Conservation (phyloP, 257 asterid species). For the Nicotiana noctiflora region DNA sequence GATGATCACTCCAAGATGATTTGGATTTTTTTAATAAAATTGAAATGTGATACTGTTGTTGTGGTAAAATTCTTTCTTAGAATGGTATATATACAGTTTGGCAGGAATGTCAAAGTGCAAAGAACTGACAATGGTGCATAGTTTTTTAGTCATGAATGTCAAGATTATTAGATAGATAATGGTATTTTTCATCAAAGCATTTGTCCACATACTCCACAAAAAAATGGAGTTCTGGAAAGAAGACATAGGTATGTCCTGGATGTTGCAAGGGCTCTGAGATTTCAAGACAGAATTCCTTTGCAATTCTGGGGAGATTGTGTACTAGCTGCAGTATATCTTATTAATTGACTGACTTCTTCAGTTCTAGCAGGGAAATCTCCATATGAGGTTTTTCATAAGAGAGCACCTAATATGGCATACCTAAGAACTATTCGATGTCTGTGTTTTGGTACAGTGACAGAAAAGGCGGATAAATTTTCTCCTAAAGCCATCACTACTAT, state of each 20-base stretch:
- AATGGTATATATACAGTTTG: not conserved
- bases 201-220: not conserved
- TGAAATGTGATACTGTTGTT: not conserved
- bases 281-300: not conserved
- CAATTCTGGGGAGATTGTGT: not conserved
- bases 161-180: not conserved
- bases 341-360: too few relatives aligned
- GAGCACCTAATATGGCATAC: too few relatives aligned
- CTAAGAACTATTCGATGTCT: not conserved
- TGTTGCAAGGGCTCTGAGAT: not conserved
- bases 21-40: not conserved
- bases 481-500: not conserved
- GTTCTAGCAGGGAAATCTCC: not conserved
- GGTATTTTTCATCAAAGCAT: not conserved
- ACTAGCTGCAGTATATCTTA: too few relatives aligned
- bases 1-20: not conserved
- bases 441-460: not conserved
- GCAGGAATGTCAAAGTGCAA: not conserved
- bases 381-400: not conserved
- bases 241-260: not conserved
- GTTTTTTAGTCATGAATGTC: not conserved
- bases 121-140: not conserved
- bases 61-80: not conserved
- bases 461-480: not conserved
- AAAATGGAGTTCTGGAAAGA: not conserved